Conservation (phyloP, 2,329 filamentous ascomycete genomes). For the Nemania sp. region DNA sequence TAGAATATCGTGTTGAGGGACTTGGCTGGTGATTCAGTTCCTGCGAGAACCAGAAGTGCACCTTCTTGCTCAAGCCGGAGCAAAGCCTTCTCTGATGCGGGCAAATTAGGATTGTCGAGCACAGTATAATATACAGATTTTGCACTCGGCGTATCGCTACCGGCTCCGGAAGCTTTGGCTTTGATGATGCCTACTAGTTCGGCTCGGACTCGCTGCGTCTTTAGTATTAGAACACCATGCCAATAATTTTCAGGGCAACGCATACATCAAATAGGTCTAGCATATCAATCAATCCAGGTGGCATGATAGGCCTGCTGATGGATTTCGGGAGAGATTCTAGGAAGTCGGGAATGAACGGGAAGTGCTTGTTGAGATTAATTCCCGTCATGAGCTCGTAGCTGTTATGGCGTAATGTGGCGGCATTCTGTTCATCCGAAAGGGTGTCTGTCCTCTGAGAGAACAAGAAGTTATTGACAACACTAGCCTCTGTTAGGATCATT, state of each 20-base stretch:
- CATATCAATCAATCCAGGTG: slow-evolving; percentile 35
- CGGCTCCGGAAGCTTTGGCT: slow-evolving; percentile 31
- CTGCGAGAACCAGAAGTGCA: slow-evolving; percentile 32
- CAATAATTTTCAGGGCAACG: slow-evolving; percentile 31
- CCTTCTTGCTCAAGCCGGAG: slow-evolving; percentile 33
- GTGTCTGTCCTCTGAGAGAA: slow-evolving; percentile 34
- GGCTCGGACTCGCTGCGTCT: slow-evolving; percentile 33
- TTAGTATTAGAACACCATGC: slow-evolving; percentile 32
- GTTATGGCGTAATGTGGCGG: slow-evolving; percentile 33
- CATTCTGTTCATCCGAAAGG: slow-evolving; percentile 35
- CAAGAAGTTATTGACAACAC: slow-evolving; percentile 36
- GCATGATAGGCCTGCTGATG: slow-evolving; percentile 35
- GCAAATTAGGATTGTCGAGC: slow-evolving; percentile 30
- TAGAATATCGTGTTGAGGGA: slow-evolving; percentile 33
- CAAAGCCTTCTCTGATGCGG: slow-evolving; percentile 31
- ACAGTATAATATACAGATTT: slow-evolving; percentile 32
- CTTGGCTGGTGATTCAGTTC: slow-evolving; percentile 33
- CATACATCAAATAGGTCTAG: slow-evolving; percentile 35
- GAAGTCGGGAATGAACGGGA: slow-evolving; percentile 34
- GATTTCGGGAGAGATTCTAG: slow-evolving; percentile 34
- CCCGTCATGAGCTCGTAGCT: slow-evolving; percentile 33
- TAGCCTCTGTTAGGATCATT: slow-evolving; percentile 33
- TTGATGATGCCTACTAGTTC: slow-evolving; percentile 33
- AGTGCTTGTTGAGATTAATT: slow-evolving; percentile 35
- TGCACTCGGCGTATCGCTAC: slow-evolving; percentile 31